These are phyloP conservation scores for Leishmania martiniquensis DNA, from an alignment of 208 protist species.

Conservation along the genomic window DNA sequence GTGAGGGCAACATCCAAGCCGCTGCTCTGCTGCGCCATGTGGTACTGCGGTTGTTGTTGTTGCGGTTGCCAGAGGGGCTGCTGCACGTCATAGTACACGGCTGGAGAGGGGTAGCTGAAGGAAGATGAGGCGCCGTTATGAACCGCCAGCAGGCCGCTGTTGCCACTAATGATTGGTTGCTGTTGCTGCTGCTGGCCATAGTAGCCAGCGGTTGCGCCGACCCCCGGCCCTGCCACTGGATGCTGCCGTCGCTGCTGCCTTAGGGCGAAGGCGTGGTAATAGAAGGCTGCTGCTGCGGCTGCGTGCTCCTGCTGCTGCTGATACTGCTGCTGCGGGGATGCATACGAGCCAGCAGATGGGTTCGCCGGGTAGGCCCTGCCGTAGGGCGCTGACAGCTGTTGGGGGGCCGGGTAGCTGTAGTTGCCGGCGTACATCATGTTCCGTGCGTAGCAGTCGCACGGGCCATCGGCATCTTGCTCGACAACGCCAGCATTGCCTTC, in stretches of 20 bases:
- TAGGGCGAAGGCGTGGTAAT: conserved; percentile 25
- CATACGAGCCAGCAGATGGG: neutral
- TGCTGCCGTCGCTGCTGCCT: conserved; percentile 1
- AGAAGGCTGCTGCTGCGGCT: conserved; percentile 14
- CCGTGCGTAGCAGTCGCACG: neutral
- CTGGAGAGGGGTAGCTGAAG: conserved; percentile 13
- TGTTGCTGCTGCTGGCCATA: neutral
- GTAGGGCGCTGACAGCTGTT: conserved; percentile 13
- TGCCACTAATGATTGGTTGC: neutral
- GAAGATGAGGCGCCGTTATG: neutral
- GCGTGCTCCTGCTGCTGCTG: conserved; percentile 21
- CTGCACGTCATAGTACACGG: conserved; percentile 27
- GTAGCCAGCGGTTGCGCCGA: too few relatives aligned
- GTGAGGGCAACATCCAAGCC: neutral
- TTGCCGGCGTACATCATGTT: neutral
- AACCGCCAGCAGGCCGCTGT: neutral
- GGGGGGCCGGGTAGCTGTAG: neutral
- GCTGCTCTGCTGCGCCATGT: neutral
- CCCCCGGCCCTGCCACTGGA: too few relatives aligned
- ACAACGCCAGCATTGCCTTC: neutral
- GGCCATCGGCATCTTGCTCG: neutral
- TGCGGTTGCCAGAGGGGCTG: conserved; percentile 34
- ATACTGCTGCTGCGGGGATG: conserved; percentile 4
- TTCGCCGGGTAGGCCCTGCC: conserved; percentile 7
- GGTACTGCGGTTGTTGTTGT: conserved; percentile 24